Conservation (phyloP, 1,284 basidiomycete species). For the Waitea zeae region DNA sequence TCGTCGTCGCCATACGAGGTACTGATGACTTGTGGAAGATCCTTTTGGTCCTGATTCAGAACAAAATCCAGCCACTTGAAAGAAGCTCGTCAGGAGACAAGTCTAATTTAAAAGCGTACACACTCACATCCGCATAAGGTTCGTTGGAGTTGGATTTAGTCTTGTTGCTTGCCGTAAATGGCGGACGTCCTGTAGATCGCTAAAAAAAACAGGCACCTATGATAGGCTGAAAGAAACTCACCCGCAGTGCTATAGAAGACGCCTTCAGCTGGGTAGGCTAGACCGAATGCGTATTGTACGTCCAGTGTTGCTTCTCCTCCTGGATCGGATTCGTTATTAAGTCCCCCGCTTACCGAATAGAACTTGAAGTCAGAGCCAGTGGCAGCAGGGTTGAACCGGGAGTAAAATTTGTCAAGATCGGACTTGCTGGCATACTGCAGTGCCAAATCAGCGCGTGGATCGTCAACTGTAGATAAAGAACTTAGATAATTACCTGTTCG, state of each 20-base stretch:
- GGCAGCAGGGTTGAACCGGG: conserved; percentile 25
- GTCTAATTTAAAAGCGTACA: too few relatives aligned
- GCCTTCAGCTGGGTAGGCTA: too few relatives aligned
- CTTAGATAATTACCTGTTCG: too few relatives aligned
- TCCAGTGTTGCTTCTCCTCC: conserved; percentile 14
- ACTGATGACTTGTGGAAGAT: neutral
- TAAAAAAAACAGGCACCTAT: too few relatives aligned
- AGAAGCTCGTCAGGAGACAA: too few relatives aligned
- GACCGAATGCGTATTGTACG: conserved; percentile 17
- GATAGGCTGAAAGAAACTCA: too few relatives aligned
- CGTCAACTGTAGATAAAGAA: too few relatives aligned
- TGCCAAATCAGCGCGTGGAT: too few relatives aligned
- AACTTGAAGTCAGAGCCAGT: conserved; percentile 23
- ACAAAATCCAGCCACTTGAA: conserved; percentile 48
- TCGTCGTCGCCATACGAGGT: conserved; percentile 34
- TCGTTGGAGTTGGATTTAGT: conserved; percentile 36
- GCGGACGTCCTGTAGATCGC: conserved; percentile 49
- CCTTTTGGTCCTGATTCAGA: conserved; percentile 12
- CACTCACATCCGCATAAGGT: too few relatives aligned
- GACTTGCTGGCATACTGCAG: too few relatives aligned
- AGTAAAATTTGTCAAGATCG: conserved; percentile 4
- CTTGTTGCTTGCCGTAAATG: conserved; percentile 31
- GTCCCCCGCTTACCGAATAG: conserved; percentile 35
- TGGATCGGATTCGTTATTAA: conserved; percentile 34
- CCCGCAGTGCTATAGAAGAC: too few relatives aligned